phyloP scores from a whole-genome alignment of 257 asterid species.

The Capsicum baccatum region DNA sequence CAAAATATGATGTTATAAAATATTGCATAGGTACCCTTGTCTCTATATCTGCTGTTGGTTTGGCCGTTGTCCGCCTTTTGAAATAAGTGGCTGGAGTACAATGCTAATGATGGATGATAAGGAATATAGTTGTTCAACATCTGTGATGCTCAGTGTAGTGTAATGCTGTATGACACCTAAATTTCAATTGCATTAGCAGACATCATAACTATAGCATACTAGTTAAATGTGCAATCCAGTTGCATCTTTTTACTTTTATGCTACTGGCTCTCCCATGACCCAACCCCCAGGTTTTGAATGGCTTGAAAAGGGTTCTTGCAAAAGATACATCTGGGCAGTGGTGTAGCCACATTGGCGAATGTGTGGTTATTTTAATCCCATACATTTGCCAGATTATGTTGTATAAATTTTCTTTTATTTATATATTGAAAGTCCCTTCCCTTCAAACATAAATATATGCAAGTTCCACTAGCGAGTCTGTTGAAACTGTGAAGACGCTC shows the following conservation, averaged over 20 bases:
- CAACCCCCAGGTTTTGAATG: background rate
- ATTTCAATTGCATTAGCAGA: slow-evolving; percentile 18
- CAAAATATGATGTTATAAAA: slow-evolving; percentile 91
- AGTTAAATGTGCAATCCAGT: background rate
- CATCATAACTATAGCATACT: background rate
- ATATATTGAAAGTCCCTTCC: background rate
- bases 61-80: slow-evolving; percentile 76
- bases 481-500: background rate
- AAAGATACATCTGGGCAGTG: background rate
- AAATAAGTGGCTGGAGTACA: slow-evolving; percentile 46
- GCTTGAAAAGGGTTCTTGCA: background rate
- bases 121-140: slow-evolving; percentile 9
- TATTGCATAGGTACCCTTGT: slow-evolving; percentile 92
- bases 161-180: background rate
- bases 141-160: slow-evolving; percentile 11
- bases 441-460: background rate
- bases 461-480: background rate
- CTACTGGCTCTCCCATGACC: background rate
- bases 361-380: background rate
- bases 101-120: slow-evolving; percentile 24
- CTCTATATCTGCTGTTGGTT: slow-evolving; percentile 83
- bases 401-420: background rate
- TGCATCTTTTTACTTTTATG: background rate
- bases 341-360: background rate
- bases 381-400: background rate